phyloP scores from a whole-genome alignment of 371 early-diverging fungal genomes.

The Haplosporangium sp. region DNA sequence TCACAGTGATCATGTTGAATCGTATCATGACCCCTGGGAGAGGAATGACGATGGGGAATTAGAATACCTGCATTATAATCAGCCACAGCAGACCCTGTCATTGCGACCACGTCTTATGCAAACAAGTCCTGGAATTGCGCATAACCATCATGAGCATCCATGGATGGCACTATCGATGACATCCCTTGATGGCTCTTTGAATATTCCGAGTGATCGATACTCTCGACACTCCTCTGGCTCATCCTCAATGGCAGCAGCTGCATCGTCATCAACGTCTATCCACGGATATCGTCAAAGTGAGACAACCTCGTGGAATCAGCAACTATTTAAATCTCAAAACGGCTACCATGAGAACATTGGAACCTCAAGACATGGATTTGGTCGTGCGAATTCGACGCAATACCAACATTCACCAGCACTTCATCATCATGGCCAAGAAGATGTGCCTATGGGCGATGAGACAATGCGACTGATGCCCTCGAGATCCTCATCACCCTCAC shows the following conservation, averaged over 20 bases:
- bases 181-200: conserved; percentile 18
- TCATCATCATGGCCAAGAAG: conserved; percentile 22
- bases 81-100: neutral
- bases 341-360: conserved; percentile 13
- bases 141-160: conserved; percentile 3
- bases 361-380: conserved; percentile 6
- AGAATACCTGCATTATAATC: neutral
- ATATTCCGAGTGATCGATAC: conserved; percentile 14
- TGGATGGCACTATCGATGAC: conserved; percentile 42
- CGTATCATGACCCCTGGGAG: conserved; percentile 8
- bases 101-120: conserved; percentile 2
- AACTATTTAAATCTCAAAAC: conserved; percentile 23
- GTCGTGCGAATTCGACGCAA: conserved; percentile 12
- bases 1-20: conserved; percentile 18
- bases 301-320: conserved; percentile 25
- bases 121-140: conserved; percentile 1
- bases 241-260: neutral
- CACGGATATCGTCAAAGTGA: conserved; percentile 11
- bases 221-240: neutral
- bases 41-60: neutral
- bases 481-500: conserved; percentile 41
- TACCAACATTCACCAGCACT: conserved; percentile 13
- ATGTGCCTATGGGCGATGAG: conserved; percentile 47
- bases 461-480: conserved; percentile 17
- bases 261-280: neutral